Evolutionary conservation across 768 basidiomycete genomes (phyloP).

Genomic region (Mycena capillaripes): DNA sequence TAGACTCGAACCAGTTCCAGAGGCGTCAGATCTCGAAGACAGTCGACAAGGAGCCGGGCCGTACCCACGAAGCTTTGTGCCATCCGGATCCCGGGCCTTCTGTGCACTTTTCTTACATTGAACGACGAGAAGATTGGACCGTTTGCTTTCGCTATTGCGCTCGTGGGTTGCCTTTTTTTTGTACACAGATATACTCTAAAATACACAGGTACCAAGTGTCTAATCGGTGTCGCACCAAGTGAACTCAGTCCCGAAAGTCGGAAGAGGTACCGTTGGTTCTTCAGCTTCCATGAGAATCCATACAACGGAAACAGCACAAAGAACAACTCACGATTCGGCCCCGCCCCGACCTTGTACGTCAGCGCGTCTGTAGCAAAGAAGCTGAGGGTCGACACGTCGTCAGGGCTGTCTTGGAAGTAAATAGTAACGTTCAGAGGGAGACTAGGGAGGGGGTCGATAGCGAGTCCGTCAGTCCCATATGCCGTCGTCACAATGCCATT

Average conservation of each 20-base stretch:
- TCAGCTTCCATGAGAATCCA: background rate
- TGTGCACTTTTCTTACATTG: too few relatives aligned
- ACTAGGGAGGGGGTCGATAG: background rate
- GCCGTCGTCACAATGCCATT: background rate
- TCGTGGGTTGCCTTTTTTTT: too few relatives aligned
- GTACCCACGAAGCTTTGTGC: too few relatives aligned
- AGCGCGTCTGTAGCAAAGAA: background rate
- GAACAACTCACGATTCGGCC: background rate
- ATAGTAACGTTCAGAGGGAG: conserved; percentile 2
- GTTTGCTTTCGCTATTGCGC: too few relatives aligned
- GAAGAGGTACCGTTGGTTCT: background rate
- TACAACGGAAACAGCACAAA: background rate
- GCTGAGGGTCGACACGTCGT: background rate
- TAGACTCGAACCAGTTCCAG: too few relatives aligned
- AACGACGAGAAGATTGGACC: too few relatives aligned
- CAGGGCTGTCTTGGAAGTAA: conserved; percentile 1
- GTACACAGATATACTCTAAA: too few relatives aligned
- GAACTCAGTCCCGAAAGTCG: background rate
- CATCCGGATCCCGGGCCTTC: too few relatives aligned
- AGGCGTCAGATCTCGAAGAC: too few relatives aligned
- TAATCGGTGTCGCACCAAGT: conserved; percentile 1
- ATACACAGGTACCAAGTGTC: background rate
- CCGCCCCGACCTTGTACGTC: conserved; percentile 7
- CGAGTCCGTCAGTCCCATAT: background rate
- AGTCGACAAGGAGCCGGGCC: too few relatives aligned